Conservation (phyloP, 2,329 filamentous ascomycete species). For the Fusarium piperis region DNA sequence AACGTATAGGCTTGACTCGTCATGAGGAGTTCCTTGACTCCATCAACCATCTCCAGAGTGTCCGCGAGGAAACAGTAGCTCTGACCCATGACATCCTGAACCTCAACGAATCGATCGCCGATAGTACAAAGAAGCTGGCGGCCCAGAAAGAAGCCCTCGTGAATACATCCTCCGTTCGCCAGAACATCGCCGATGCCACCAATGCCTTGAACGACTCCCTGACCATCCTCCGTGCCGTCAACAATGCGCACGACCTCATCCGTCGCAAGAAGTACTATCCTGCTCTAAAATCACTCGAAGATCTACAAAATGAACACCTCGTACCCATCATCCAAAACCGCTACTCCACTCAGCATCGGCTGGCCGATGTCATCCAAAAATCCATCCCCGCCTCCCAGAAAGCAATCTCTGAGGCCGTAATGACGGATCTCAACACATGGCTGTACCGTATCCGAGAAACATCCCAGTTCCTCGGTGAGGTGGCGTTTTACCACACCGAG, state of each 20-base stretch:
- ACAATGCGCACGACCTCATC: constrained; percentile 91
- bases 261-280: constrained; percentile 95
- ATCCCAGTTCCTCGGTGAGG: constrained; percentile 93
- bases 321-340: constrained; percentile 77
- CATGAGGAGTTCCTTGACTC: constrained; percentile 96
- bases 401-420: constrained; percentile 94
- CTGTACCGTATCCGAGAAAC: constrained; percentile 94
- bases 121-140: constrained; percentile 92
- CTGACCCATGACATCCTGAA: constrained; percentile 91
- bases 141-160: constrained; percentile 95
- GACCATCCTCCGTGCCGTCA: constrained; percentile 90
- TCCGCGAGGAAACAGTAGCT: constrained; percentile 88
- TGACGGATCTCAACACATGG: constrained; percentile 97
- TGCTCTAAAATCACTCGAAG: constrained; percentile 91
- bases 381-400: constrained; percentile 94
- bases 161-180: constrained; percentile 88
- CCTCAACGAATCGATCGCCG: constrained; percentile 93
- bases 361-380: constrained; percentile 94
- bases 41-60: constrained; percentile 91
- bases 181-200: constrained; percentile 94
- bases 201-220: constrained; percentile 90
- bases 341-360: constrained; percentile 92
- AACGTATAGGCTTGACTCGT: constrained; percentile 92
- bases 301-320: constrained; percentile 94
- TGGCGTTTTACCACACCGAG: constrained; percentile 96